Percentiles rank a stretch among this genome's conserved stretches.
phyloP scores from a whole-genome alignment of 805 yeast genomes.

The Candida ovalis region DNA sequence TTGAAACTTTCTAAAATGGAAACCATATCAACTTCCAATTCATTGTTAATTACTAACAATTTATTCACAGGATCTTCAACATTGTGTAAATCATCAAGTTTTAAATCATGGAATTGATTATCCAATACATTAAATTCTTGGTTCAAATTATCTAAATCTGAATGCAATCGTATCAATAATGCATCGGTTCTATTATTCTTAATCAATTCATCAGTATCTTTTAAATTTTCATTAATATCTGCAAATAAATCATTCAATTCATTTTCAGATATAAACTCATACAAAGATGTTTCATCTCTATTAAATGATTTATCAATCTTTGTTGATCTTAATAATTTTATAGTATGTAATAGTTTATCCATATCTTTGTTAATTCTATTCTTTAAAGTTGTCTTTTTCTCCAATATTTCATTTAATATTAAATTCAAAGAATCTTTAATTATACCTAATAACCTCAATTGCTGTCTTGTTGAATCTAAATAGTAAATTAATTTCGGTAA shows the following conservation, averaged over 20 bases:
- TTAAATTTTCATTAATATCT: constrained; percentile 27
- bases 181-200: constrained; percentile 26
- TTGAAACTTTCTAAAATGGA: constrained; percentile 66
- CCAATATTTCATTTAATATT: constrained; percentile 26
- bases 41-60: constrained; percentile 37
- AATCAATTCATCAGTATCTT: constrained; percentile 28
- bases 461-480: constrained; percentile 43
- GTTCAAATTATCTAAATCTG: constrained; percentile 22
- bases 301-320: constrained; percentile 33
- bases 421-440: constrained; percentile 27
- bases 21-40: constrained; percentile 67
- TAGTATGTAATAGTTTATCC: constrained; percentile 30
- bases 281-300: constrained; percentile 26
- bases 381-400: constrained; percentile 17
- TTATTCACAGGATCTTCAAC: constrained; percentile 20
- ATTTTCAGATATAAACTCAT: constrained; percentile 46
- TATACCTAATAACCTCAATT: constrained; percentile 39
- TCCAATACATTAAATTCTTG: constrained; percentile 25
- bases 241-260: constrained; percentile 34
- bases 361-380: constrained; percentile 28
- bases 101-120: constrained; percentile 23
- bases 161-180: constrained; percentile 22
- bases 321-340: constrained; percentile 33
- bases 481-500: constrained; percentile 43
- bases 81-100: constrained; percentile 18